phyloP scores from a whole-genome alignment of 2,329 filamentous ascomycete genomes.

The Domatiomyces globalis region DNA sequence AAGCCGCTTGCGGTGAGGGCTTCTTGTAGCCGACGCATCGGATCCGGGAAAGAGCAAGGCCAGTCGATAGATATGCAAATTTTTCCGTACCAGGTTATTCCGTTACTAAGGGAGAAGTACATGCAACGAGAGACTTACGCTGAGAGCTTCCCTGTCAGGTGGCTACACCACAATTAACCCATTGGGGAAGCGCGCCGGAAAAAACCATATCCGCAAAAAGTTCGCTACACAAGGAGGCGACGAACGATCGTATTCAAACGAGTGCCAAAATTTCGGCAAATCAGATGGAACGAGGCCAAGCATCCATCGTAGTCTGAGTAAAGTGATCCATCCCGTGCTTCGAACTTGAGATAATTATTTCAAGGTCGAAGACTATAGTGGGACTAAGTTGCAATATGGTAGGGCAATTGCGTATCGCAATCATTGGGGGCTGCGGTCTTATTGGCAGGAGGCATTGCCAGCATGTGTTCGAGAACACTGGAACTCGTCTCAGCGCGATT shows the following conservation, averaged over 20 bases:
- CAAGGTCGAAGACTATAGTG: too few species aligned
- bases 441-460: slow-evolving; percentile 5
- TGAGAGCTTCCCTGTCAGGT: too few species aligned
- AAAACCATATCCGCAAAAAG: not conserved
- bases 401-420: not conserved
- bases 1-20: not conserved
- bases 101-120: not conserved
- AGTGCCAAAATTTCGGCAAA: too few species aligned
- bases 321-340: too few species aligned
- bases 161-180: too few species aligned
- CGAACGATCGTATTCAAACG: too few species aligned
- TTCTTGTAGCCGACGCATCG: not conserved
- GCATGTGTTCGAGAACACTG: slow-evolving; percentile 1
- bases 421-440: slow-evolving; percentile 3
- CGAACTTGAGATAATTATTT: too few species aligned
- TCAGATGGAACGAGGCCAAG: not conserved
- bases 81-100: not conserved
- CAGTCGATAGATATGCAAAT: not conserved
- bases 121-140: too few species aligned
- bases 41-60: not conserved
- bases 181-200: not conserved
- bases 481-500: not conserved
- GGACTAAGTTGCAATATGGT: too few species aligned
- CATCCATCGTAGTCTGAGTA: not conserved
- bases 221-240: too few species aligned